Percentiles rank a stretch among this genome's conserved stretches.
Conservation (phyloP, 176 grass and related monocot genomes). For the Carex littledalei region DNA sequence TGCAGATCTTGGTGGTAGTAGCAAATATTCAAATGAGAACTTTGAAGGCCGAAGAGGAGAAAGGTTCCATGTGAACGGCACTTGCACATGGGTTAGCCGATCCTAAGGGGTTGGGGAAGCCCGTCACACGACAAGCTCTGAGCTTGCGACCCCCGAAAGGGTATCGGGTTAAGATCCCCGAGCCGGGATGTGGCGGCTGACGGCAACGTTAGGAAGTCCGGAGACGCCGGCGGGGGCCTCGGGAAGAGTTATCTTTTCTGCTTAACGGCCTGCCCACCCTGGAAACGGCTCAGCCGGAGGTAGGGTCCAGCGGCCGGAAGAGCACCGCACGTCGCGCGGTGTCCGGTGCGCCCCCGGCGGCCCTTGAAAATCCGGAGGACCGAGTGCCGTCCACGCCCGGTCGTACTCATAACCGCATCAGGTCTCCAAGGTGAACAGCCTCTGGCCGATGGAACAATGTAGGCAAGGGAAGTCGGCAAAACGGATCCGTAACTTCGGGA, state of each 20-base stretch:
- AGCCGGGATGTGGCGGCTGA: conserved; percentile 37
- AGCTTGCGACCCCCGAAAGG: conserved; percentile 21
- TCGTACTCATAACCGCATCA: conserved; percentile 49
- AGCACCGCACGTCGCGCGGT: conserved; percentile 58
- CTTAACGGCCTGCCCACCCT: conserved; percentile 39
- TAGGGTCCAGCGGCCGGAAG: conserved; percentile 57
- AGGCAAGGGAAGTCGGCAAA: conserved; percentile 88
- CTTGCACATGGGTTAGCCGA: too few relatives aligned
- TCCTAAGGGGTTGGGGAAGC: too few relatives aligned
- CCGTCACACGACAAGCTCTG: too few relatives aligned
- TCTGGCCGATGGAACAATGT: conserved; percentile 77
- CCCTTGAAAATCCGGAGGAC: conserved; percentile 53
- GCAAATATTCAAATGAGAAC: conserved; percentile 58
- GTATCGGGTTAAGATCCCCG: conserved; percentile 41
- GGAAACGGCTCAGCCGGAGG: conserved; percentile 42
- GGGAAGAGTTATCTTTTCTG: conserved; percentile 54
- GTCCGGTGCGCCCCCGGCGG: conserved; percentile 52
- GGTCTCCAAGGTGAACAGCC: conserved; percentile 71
- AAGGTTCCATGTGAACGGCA: conserved; percentile 45
- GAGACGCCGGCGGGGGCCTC: conserved; percentile 38
- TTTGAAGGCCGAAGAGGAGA: conserved; percentile 48
- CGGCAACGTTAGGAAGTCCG: conserved; percentile 42
- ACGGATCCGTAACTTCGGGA: conserved; percentile 51
- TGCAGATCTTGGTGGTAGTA: conserved; percentile 54
- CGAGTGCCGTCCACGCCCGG: conserved; percentile 45